Base-by-base conservation (phyloP, 2,329 filamentous ascomycete genomes). In the Nemania serpens region DNA sequence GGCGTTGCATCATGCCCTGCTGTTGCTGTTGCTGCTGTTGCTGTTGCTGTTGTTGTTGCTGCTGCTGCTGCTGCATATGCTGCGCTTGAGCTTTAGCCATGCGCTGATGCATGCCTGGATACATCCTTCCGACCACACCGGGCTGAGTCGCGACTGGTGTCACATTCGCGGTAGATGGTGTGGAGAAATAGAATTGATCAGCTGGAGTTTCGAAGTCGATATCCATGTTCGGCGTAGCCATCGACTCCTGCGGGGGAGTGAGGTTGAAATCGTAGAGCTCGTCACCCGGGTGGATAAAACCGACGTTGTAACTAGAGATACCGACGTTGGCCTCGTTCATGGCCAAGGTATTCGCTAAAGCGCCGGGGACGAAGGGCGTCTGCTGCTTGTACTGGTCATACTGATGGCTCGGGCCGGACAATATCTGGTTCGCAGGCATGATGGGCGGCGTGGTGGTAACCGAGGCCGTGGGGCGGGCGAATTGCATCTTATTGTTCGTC, bases 341-440 rank as follows among this genome's bases (percentile, higher is more conserved):
- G 37, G 91, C 90, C 73, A 95, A 85, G 12, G 93, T 90, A 76
- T 86, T 91, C 43, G 89, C 88, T 65, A 95, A 81, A 54, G 92
- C 93, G 64, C 93, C 93, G 1, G 91, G 89, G 0, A 95, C 91
- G 33, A 97, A 88, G 65, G 93, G 93, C 3, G 95, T 97, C 80
- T 97, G 93, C 75, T 99, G 95, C 79, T 92, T 91, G 81, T 97
- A 96, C 73, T 91, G 88, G 71, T 93, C 91, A 81, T 98, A 98
- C 77, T 96, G 91, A 79, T 97, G 93, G 76, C 92, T 97, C 9
- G 95, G 94, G 37, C 88, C 91, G 49, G 87, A 88, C 72, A 93
- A 85, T 18, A 83, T 83, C 63, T 88, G 84, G 25, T 71, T 76
- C 7, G 83, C 76, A 17, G 85, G 75, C 59, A 88, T 75, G 37